Conservation (phyloP, 495 filamentous ascomycete genomes). For the Chlorociboria aeruginascens region DNA sequence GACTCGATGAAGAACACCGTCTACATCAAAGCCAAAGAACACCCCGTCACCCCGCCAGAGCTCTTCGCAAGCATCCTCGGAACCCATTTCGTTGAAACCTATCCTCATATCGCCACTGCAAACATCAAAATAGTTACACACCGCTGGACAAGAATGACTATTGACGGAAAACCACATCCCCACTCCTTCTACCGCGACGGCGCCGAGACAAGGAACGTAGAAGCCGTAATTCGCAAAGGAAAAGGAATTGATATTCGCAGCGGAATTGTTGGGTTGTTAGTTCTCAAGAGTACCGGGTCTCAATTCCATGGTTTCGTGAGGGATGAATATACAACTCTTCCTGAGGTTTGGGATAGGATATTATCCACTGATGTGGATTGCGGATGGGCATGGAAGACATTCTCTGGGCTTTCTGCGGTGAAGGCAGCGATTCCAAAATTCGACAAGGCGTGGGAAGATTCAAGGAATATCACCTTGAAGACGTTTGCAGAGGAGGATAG, state of each 20-base stretch:
- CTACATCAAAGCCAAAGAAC: constrained; percentile 86
- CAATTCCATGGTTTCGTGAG: constrained; percentile 89
- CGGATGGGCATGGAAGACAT: constrained; percentile 71
- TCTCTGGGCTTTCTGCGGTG: constrained; percentile 56
- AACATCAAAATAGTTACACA: constrained; percentile 73
- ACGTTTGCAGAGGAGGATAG: constrained; percentile 87
- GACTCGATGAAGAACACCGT: constrained; percentile 98
- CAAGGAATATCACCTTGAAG: constrained; percentile 73
- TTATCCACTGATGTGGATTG: constrained; percentile 85
- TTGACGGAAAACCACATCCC: constrained; percentile 88
- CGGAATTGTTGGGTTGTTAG: constrained; percentile 61
- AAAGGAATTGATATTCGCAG: constrained; percentile 56
- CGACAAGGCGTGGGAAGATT: constrained; percentile 63
- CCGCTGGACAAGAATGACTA: constrained; percentile 80
- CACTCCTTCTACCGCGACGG: constrained; percentile 91
- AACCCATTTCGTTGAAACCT: constrained; percentile 77
- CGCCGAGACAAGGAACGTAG: constrained; percentile 70
- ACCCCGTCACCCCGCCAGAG: constrained; percentile 88
- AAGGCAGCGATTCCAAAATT: constrained; percentile 51
- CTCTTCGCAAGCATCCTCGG: constrained; percentile 77
- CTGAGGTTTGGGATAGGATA: constrained; percentile 88
- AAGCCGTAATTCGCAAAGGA: constrained; percentile 33
- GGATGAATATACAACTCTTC: constrained; percentile 84
- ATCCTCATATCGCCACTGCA: constrained; percentile 74
- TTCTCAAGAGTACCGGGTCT: constrained; percentile 95